Conservation (phyloP, 768 basidiomycete genomes). For the Clitopilus passeckerianus region DNA sequence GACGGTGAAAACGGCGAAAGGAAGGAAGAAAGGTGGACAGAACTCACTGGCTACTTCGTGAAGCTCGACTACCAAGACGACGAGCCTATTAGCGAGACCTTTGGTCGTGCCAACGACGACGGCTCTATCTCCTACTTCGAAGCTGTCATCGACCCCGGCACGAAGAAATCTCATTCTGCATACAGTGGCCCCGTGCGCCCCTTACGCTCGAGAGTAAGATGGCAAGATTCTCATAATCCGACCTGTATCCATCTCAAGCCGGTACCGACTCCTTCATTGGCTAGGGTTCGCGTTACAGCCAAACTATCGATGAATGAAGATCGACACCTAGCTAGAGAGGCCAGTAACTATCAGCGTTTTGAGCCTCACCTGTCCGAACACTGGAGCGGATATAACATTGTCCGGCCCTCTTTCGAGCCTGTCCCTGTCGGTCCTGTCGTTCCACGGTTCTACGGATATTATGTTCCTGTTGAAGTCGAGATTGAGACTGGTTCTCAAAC, state of each 20-base stretch:
- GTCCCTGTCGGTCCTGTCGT: conserved; percentile 46
- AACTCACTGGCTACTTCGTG: conserved; percentile 2
- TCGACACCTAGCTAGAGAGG: conserved; percentile 32
- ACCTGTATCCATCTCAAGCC: conserved; percentile 26
- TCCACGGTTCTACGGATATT: conserved; percentile 65
- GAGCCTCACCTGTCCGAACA: conserved; percentile 41
- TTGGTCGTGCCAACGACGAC: neutral
- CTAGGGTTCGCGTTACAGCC: conserved; percentile 34
- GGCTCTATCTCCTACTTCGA: neutral
- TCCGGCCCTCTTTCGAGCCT: conserved; percentile 35
- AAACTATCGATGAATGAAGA: conserved; percentile 38
- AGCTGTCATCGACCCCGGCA: neutral
- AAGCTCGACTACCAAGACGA: neutral
- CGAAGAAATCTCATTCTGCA: neutral
- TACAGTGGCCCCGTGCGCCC: conserved; percentile 9
- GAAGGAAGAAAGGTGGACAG: conserved; percentile 10
- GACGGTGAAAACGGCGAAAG: conserved; percentile 19
- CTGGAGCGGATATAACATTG: conserved; percentile 43
- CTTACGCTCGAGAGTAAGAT: conserved; percentile 18
- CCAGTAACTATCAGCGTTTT: conserved; percentile 38
- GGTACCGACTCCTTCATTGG: conserved; percentile 19
- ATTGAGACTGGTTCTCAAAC: neutral
- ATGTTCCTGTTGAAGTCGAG: conserved; percentile 21
- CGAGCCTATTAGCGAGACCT: neutral
- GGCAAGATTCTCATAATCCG: conserved; percentile 19